Base-by-base conservation (phyloP, 2,329 filamentous ascomycete species). In the Epichloe festucae region DNA sequence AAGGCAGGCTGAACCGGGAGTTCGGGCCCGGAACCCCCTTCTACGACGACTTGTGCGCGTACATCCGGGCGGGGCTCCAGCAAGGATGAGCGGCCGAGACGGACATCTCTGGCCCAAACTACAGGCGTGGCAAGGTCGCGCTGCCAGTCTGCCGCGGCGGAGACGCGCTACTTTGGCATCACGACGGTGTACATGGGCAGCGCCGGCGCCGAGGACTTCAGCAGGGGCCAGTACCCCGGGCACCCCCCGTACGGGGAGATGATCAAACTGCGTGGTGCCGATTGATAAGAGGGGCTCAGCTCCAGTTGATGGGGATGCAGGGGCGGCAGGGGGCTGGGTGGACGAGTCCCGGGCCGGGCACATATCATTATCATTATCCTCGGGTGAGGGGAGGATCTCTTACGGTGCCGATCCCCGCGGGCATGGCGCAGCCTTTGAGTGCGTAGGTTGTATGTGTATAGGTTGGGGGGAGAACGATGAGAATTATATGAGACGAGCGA, bases 141-240 rank as follows among this genome's bases (percentile, higher is more conserved):
- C 55, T 70, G 5, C 77, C 76, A 17, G 1, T 67, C 62, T 17
- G 17, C 17, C 17, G 17, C 17, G 2, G 62, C 67, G 8, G 65
- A 69, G 38, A 79, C 71, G 31, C 67, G 70, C 21, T 79, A 67
- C 61, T 75, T 78, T 60, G 74, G 71, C 57, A 77, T 80, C 58
- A 80, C 77, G 2, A 73, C 75, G 1, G 76, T 80, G 17, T 79
- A 77, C 58, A 78, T 80, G 70, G 68, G 77, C n/a, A 72, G 21
- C 21, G 21, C 21, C 5, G 21, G 68, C 34, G 52, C 70, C 35
- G 68, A 71, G 5, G 69, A 65, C n/a, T 77, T 73, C 57, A 62
- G 63, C 57, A 62, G 63, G 4, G 76, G 76, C 2, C 75, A 79
- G 60, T 77, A 79, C 58, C 74, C 77, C 55, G 62, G 64, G 4